Conservation (phyloP, 306 rosid species). For the Prunus davidiana region DNA sequence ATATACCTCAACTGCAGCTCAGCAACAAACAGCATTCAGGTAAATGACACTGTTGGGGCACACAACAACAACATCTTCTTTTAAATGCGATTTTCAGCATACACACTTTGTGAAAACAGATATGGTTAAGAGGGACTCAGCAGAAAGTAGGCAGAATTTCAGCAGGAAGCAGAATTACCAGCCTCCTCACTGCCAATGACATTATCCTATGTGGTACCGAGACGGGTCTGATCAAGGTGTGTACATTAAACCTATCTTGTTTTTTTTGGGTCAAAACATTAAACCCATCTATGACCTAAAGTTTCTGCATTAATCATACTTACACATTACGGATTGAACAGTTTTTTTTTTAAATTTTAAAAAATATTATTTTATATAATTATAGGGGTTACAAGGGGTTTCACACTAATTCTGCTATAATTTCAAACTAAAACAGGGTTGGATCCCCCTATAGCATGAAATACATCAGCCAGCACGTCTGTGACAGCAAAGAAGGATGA, state of each 20-base stretch:
- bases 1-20: slow-evolving; percentile 61
- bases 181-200: slow-evolving; percentile 67
- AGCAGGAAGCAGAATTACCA: slow-evolving; percentile 78
- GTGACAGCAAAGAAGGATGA: not conserved
- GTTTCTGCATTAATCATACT: not conserved
- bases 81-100: not conserved
- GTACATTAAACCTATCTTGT: not conserved
- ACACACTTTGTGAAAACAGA: slow-evolving; percentile 34
- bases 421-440: slow-evolving; percentile 49
- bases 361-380: too few species aligned
- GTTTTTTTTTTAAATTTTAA: too few species aligned
- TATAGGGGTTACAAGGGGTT: not conserved
- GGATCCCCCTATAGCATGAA: slow-evolving; percentile 66
- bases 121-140: slow-evolving; percentile 66
- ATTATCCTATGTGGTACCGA: slow-evolving; percentile 75
- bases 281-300: not conserved
- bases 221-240: slow-evolving; percentile 63
- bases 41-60: not conserved
- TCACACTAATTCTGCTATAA: slow-evolving; percentile 4
- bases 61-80: not conserved
- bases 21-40: slow-evolving; percentile 66
- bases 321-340: not conserved
- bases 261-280: not conserved
- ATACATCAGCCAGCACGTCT: not conserved
- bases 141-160: slow-evolving; percentile 71